These are phyloP conservation scores for Hanseniaspora uvarum DNA, from an alignment of 1,139 yeast species.

Conservation along the genomic window DNA sequence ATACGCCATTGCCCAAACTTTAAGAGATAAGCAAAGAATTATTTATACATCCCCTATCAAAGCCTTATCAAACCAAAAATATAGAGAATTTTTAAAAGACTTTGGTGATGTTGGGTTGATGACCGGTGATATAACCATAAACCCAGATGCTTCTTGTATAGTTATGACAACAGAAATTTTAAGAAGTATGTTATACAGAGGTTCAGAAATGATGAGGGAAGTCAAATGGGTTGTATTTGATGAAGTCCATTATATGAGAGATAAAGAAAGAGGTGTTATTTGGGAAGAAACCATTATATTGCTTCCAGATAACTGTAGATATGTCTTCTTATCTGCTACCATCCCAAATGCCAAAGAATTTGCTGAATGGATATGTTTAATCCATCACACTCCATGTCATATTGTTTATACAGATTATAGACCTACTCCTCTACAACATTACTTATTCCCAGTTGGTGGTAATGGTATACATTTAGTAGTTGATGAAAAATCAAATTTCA, in stretches of 20 bases:
- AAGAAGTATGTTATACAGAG: conserved; percentile 84
- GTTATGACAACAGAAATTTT: conserved; percentile 97
- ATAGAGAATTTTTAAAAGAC: conserved; percentile 81
- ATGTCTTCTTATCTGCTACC: conserved; percentile 84
- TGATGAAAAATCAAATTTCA: conserved; percentile 89
- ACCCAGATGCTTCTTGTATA: conserved; percentile 91
- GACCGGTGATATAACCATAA: conserved; percentile 97
- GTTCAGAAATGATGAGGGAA: conserved; percentile 90
- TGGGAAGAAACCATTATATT: conserved; percentile 98
- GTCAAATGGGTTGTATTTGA: conserved; percentile 95
- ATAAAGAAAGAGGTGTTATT: conserved; percentile 93
- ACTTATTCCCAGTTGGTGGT: conserved; percentile 92
- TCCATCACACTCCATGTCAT: conserved; percentile 93
- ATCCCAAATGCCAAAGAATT: conserved; percentile 97
- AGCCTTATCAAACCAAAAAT: conserved; percentile 92
- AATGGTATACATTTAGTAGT: conserved; percentile 96
- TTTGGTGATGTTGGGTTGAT: conserved; percentile 71
- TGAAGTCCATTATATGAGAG: conserved; percentile 94
- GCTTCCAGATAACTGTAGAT: conserved; percentile 87
- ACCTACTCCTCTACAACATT: conserved; percentile 97
- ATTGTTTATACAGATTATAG: conserved; percentile 97
- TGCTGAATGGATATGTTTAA: conserved; percentile 96
- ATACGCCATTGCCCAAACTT: conserved; percentile 92
- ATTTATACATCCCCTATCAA: conserved; percentile 96
- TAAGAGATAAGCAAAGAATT: conserved; percentile 82